Evolutionary conservation across 2,329 filamentous ascomycete genomes (phyloP), one percentile per base, ranked within the genome.

Genomic region (Xylariaceae sp.): DNA sequence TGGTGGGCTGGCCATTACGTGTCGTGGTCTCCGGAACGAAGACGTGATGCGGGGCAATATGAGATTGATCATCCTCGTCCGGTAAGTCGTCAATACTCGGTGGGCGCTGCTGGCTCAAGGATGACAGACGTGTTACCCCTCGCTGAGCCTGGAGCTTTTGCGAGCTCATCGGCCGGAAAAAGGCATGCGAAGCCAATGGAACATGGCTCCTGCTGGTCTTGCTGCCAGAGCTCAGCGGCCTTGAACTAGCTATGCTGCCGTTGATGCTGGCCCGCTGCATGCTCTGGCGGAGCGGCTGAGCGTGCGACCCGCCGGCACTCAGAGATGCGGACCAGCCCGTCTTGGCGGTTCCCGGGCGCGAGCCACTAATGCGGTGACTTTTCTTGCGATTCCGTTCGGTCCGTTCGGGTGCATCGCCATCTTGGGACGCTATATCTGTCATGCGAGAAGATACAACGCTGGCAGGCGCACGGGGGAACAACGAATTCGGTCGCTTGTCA

Each of bases 121-220:
- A 75, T 11, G 70, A 62, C 4, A 77, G 74, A 27, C 79, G 74
- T 39, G 74, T 67, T 6, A 72, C 82, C 60, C 86, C 85, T 70
- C 92, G 80, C 72, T 97, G 94, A 52, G 91, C 91, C 73, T 97
- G 92, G 49, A 97, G 77, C 69, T 90, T 87, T 70, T 96, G 91
- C 29, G 92, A 95, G 73, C 91, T 97, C 90, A 99, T 95, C 40
- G 94, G 94, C 27, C 87, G 87, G 68, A 95, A 96, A 74, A 99
- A 97, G 51, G 89, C 92, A 67, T 92, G 88, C 12, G 90, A 91
- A 2, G 90, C 87, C 51, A 99, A 76, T 1, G 94, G 91, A 26
- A 95, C 91, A 76, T 99, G 94, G 42, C 89, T 94, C 66, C 86
- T 83, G 68, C 86, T 91, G 46, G 87, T 94, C 66, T 85, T 83